A percentile compares a stretch with the other conserved stretches of the same genome.
Conservation (phyloP, 306 rosid species). For the Cucurbita maxima region DNA sequence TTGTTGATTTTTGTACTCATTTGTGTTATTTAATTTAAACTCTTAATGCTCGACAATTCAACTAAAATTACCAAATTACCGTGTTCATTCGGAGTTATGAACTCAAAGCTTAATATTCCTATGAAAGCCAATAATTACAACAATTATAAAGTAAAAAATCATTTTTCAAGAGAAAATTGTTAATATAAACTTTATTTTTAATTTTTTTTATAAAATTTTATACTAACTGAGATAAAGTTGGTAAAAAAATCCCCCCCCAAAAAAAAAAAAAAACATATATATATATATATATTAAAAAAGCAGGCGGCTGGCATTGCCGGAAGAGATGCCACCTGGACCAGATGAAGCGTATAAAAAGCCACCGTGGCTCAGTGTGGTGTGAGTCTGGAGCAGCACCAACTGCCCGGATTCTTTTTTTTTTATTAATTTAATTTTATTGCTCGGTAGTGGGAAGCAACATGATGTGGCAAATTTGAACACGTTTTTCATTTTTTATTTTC, state of each 20-base stretch:
- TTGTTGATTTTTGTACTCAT: background rate
- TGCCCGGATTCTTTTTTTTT: background rate
- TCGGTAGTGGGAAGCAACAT: background rate
- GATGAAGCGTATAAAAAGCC: background rate
- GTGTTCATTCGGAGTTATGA: no score
- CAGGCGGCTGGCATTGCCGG: background rate
- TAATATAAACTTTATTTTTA: no score
- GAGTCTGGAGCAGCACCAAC: background rate
- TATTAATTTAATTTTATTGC: background rate
- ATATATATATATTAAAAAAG: background rate
- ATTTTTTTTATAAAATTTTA: no score
- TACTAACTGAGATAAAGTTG: no score
- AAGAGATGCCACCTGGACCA: constrained; percentile 11
- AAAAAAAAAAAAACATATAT: no score
- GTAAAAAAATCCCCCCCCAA: background rate
- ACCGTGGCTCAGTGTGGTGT: background rate
- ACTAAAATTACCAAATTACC: no score
- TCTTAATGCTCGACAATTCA: no score
- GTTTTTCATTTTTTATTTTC: background rate
- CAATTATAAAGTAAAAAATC: no score
- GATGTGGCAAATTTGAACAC: background rate
- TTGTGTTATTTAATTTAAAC: background rate
- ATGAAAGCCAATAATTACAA: no score
- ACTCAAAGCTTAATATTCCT: no score
- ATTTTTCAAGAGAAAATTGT: no score